phyloP scores from a whole-genome alignment of 176 grass and related monocot genomes.

The Raddia guianensis region DNA sequence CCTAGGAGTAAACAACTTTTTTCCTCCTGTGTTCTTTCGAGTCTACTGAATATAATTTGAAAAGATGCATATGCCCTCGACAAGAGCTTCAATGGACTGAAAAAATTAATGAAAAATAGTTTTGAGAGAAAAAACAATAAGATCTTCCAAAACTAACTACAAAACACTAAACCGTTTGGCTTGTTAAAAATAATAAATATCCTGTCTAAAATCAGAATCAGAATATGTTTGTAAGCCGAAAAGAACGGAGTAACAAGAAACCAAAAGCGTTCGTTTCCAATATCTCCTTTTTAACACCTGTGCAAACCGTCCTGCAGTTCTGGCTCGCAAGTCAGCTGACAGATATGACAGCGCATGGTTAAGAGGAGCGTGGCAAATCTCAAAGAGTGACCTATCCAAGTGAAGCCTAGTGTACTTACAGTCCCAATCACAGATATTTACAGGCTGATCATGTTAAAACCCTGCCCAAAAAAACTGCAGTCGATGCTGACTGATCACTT shows the following conservation, averaged over 20 bases:
- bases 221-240: too few relatives aligned
- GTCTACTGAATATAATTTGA: too few relatives aligned
- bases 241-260: background rate
- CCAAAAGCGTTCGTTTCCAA: background rate
- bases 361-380: background rate
- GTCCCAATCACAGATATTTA: constrained; percentile 28
- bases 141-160: too few relatives aligned
- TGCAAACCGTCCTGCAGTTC: background rate
- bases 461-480: background rate
- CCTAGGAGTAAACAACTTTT: too few relatives aligned
- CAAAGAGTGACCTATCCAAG: background rate
- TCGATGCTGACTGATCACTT: background rate
- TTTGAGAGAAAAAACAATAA: too few relatives aligned
- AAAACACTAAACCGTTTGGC: too few relatives aligned
- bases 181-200: too few relatives aligned
- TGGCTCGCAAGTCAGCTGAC: background rate
- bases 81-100: too few relatives aligned
- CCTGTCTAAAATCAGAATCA: too few relatives aligned
- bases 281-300: background rate
- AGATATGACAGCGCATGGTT: background rate
- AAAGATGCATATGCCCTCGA: too few relatives aligned
- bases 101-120: too few relatives aligned
- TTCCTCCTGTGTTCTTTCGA: too few relatives aligned
- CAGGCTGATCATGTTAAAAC: constrained; percentile 29
- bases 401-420: constrained; percentile 27